Evolutionary conservation across 768 basidiomycete species (phyloP), one percentile per base, ranked within the genome.

Genomic region (Lactarius psammicola): DNA sequence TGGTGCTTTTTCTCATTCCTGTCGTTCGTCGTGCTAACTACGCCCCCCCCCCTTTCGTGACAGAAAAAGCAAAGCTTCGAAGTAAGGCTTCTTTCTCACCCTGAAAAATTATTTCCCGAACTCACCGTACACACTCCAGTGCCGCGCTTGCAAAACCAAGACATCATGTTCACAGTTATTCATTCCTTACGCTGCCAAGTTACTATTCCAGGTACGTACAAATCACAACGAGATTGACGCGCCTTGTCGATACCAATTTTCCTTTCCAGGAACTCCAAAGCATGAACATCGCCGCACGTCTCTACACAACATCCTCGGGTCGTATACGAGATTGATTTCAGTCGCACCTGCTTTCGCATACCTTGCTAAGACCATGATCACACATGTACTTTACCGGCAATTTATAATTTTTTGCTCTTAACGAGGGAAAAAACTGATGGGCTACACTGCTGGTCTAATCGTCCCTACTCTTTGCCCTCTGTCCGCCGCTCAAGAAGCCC

Each of bases 11-110:
- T 26, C 23, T 62, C 59, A 54, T 28, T n/a, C 18, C 38, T 42
- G 68, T 51, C 46, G 28, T 53, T 28, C 31, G 1, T 46, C 33
- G 61, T 66, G 5, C 26, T 71, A 38, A 67, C 61, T 70, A 11
- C 70, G 46, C 26, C 42, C 31, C 36, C n/a, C n/a, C 42, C 38
- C 38, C 5, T 68, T 63, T 67, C 26, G 44, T 54, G 5, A 33
- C 69, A 88, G 86, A 98, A 98, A 89, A 98, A 98, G 78, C 96
- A 98, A 84, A 95, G 87, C 44, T 98, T 98, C 76, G 94, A 98
- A 62, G 66, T 67, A 40, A 46, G 66, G 40, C 4, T 20, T 9
- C 20, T 5, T 38, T 56, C 31, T 56, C 7, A 23, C 15, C 4
- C 7, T 28, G 38, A 26, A 2, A 9, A n/a, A 28, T 46, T 30